Conservation (phyloP, 352 stramenopile species). For the Saprolegnia diclina region DNA sequence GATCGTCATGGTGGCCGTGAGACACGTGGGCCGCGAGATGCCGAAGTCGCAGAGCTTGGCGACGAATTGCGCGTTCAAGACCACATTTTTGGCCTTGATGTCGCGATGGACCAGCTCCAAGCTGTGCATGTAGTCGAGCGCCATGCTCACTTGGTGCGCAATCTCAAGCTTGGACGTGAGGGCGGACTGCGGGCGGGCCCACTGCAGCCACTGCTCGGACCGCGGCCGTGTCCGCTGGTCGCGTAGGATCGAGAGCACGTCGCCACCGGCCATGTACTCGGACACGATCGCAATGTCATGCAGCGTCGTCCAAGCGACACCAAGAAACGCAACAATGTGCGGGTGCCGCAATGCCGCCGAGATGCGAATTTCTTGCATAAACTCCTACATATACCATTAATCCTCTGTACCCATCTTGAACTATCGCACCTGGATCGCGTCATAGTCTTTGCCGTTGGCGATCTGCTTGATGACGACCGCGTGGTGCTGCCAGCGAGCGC, state of each 20-base stretch:
- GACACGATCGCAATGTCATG: conserved; percentile 72
- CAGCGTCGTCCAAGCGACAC: conserved; percentile 56
- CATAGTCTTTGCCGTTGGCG: conserved; percentile 36
- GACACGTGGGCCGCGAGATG: background rate
- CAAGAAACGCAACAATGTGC: conserved; percentile 78
- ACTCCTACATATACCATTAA: conserved; percentile 32
- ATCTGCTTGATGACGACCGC: conserved; percentile 52
- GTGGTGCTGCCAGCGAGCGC: background rate
- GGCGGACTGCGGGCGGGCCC: background rate
- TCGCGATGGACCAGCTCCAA: background rate
- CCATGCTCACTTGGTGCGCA: conserved; percentile 2
- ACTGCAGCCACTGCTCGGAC: conserved; percentile 4
- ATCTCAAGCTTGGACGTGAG: background rate
- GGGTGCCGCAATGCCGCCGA: conserved; percentile 70
- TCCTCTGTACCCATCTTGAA: too few relatives aligned
- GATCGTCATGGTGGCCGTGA: background rate
- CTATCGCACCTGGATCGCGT: conserved; percentile 29
- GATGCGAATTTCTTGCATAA: conserved; percentile 77
- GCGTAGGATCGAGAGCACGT: conserved; percentile 55
- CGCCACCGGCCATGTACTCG: conserved; percentile 77
- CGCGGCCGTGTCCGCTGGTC: background rate
- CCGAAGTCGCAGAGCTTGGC: conserved; percentile 21
- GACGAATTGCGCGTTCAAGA: conserved; percentile 5
- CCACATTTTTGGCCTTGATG: conserved; percentile 21
- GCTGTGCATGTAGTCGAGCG: background rate